These are phyloP conservation scores for Coffea eugenioides DNA, from an alignment of 257 asterid species.

Conservation along the genomic window DNA sequence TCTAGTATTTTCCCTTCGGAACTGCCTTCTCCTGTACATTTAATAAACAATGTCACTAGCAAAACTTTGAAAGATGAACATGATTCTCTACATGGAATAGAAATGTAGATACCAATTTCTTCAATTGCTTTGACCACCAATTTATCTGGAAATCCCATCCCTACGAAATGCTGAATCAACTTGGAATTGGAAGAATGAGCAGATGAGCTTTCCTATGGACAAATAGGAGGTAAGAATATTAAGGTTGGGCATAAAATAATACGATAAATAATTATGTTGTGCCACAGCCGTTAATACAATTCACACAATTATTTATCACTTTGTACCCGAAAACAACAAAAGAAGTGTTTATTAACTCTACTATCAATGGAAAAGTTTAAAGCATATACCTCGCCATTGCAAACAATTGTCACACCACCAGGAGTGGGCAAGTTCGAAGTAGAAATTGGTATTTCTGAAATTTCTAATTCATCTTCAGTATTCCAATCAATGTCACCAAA, in stretches of 20 bases:
- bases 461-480: conserved; percentile 43
- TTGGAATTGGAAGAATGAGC: conserved; percentile 20
- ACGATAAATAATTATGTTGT: not conserved
- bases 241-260: not conserved
- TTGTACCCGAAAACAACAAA: not conserved
- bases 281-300: too few species aligned
- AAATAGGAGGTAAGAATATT: not conserved
- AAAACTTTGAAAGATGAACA: not conserved
- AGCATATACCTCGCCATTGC: conserved; percentile 15
- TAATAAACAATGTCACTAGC: conserved; percentile 9
- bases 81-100: not conserved
- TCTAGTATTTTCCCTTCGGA: conserved; percentile 50
- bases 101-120: conserved; percentile 32
- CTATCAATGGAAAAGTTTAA: not conserved
- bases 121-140: conserved; percentile 36
- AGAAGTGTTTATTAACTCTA: not conserved
- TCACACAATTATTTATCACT: not conserved
- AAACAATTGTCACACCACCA: not conserved
- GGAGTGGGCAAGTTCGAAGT: conserved; percentile 5
- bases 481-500: conserved; percentile 36
- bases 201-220: conserved; percentile 30
- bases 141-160: conserved; percentile 40
- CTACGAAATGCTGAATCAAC: conserved; percentile 22
- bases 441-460: conserved; percentile 20
- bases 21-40: conserved; percentile 51